Conservation (phyloP, 1,284 basidiomycete species). For the Phaffia rhodozyma region DNA sequence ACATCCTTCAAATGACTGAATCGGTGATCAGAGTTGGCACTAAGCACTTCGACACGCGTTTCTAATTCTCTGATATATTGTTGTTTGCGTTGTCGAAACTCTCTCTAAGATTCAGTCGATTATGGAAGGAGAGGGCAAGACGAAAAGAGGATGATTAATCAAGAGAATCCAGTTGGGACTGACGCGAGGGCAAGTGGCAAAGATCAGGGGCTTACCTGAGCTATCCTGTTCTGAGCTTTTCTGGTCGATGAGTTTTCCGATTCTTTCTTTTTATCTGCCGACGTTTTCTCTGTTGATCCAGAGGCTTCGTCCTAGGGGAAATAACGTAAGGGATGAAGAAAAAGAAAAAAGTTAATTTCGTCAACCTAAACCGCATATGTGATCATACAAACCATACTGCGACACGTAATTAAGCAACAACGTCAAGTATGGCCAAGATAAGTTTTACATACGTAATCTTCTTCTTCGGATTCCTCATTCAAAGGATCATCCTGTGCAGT, state of each 20-base stretch:
- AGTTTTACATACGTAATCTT: too few relatives aligned
- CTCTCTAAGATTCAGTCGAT: neutral
- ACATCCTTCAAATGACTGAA: slow-evolving; percentile 13
- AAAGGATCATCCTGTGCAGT: too few relatives aligned
- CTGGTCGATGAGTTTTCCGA: neutral
- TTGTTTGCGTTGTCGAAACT: slow-evolving; percentile 15
- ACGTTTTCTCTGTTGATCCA: too few relatives aligned
- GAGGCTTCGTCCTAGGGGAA: too few relatives aligned
- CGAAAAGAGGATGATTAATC: too few relatives aligned
- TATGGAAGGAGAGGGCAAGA: neutral
- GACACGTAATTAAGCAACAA: too few relatives aligned
- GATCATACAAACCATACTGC: too few relatives aligned
- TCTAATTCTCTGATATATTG: slow-evolving; percentile 15
- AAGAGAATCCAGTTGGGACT: neutral
- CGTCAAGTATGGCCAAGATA: too few relatives aligned
- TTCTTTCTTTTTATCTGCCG: slow-evolving; percentile 3
- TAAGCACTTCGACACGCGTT: slow-evolving; percentile 9
- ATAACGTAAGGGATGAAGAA: too few relatives aligned
- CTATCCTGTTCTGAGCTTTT: slow-evolving; percentile 10
- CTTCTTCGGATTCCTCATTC: too few relatives aligned
- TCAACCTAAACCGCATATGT: too few relatives aligned
- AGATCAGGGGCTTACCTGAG: neutral
- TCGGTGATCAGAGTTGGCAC: slow-evolving; percentile 6
- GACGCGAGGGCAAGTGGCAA: neutral
- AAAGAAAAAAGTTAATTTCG: too few relatives aligned